These are phyloP conservation scores for Leucogyrophana mollusca DNA, from an alignment of 768 basidiomycete genomes.

Conservation along the genomic window DNA sequence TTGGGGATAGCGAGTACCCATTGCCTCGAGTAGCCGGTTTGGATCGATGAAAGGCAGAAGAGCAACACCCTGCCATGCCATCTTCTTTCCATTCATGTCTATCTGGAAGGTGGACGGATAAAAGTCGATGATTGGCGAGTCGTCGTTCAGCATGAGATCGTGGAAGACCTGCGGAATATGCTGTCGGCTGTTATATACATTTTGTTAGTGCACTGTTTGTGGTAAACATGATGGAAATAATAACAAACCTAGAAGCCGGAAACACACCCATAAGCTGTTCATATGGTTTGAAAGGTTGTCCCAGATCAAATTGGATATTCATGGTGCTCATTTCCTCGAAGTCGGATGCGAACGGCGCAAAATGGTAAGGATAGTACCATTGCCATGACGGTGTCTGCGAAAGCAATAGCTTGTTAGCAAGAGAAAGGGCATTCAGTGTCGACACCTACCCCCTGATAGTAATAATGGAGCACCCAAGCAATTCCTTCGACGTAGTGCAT, in stretches of 20 bases:
- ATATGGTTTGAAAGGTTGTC: conserved; percentile 93
- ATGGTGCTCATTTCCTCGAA: conserved; percentile 78
- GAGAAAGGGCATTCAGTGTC: conserved; percentile 1
- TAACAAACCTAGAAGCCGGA: conserved; percentile 79
- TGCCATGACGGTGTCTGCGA: conserved; percentile 88
- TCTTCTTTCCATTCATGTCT: conserved; percentile 99
- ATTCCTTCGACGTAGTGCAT: conserved; percentile 90
- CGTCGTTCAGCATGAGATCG: conserved; percentile 77
- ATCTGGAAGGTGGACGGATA: conserved; percentile 91
- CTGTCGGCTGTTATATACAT: conserved; percentile 53
- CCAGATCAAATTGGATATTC: conserved; percentile 75
- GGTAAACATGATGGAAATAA: not conserved
- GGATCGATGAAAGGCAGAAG: conserved; percentile 94
- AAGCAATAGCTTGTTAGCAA: conserved; percentile 9
- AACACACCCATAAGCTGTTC: conserved; percentile 99
- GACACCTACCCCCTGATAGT: conserved; percentile 89
- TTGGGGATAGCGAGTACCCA: conserved; percentile 61
- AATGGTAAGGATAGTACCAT: conserved; percentile 99
- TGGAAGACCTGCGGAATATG: conserved; percentile 91
- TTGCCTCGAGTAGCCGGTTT: conserved; percentile 77
- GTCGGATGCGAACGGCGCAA: conserved; percentile 96
- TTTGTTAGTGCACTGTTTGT: conserved; percentile 4
- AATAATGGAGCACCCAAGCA: conserved; percentile 94
- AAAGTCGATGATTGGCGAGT: conserved; percentile 94
- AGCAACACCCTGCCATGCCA: conserved; percentile 99